These are phyloP conservation scores for Spinacia oleracea DNA, from an alignment of 179 eudicot genomes.

Conservation along the genomic window DNA sequence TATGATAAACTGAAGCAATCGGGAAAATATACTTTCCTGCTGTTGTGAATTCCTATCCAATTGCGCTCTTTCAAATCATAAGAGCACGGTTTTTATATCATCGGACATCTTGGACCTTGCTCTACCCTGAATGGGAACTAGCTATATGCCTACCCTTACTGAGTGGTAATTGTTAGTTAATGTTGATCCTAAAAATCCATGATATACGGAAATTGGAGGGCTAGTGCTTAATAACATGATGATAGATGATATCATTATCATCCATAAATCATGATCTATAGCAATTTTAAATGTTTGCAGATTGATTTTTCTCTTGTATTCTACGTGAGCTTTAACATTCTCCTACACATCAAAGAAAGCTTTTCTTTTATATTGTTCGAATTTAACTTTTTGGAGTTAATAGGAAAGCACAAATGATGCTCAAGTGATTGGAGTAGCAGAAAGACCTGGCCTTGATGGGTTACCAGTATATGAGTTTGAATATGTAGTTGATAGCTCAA, in stretches of 20 bases:
- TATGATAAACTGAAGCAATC: not conserved
- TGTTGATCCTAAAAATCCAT: not conserved
- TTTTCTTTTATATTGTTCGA: not conserved
- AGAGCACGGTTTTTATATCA: not conserved
- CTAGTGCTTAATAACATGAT: not conserved
- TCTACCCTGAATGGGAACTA: not conserved
- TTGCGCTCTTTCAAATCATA: not conserved
- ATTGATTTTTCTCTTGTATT: not conserved
- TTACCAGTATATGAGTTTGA: constrained; percentile 77
- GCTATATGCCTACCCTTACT: not conserved
- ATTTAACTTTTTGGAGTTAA: not conserved
- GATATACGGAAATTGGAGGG: not conserved
- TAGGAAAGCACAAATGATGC: constrained; percentile 93
- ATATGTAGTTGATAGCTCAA: constrained; percentile 76
- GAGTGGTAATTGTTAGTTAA: not conserved
- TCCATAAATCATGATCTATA: too few relatives aligned
- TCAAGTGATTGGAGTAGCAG: constrained; percentile 53
- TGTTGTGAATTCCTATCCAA: not conserved
- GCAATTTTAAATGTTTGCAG: not conserved
- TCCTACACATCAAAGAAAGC: not conserved
- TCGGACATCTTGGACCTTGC: not conserved
- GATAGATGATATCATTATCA: not conserved
- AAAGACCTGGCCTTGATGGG: constrained; percentile 64
- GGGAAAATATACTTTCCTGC: not conserved
- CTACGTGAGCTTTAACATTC: too few relatives aligned